Conservation (phyloP, 805 yeast species). For the Saccharomycopsis amapae region DNA sequence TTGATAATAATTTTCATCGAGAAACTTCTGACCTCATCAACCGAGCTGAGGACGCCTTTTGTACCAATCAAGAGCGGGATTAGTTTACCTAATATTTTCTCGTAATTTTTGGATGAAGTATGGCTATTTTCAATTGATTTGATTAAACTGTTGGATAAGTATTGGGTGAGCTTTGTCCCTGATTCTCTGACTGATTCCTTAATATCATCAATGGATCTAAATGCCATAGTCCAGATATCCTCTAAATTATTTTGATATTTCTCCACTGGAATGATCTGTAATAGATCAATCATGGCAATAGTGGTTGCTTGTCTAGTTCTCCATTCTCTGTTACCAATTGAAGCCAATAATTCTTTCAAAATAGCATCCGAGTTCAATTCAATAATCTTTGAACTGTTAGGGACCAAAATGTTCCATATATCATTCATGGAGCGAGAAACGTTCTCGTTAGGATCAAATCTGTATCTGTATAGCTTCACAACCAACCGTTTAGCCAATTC, state of each 20-base stretch:
- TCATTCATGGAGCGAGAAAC: slow-evolving; percentile 81
- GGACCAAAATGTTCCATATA: slow-evolving; percentile 72
- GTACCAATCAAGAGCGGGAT: slow-evolving; percentile 76
- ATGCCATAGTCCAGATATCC: slow-evolving; percentile 80
- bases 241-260: slow-evolving; percentile 47
- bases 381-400: slow-evolving; percentile 47
- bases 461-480: slow-evolving; percentile 77
- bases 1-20: slow-evolving; percentile 70
- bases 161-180: slow-evolving; percentile 61
- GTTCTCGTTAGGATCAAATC: slow-evolving; percentile 71
- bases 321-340: slow-evolving; percentile 86
- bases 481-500: slow-evolving; percentile 53
- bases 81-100: slow-evolving; percentile 38
- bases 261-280: slow-evolving; percentile 45
- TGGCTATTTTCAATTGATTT: slow-evolving; percentile 44
- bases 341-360: slow-evolving; percentile 50
- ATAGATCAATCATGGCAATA: slow-evolving; percentile 58
- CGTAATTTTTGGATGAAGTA: slow-evolving; percentile 2
- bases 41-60: slow-evolving; percentile 75
- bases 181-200: slow-evolving; percentile 87
- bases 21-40: slow-evolving; percentile 74
- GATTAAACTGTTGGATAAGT: slow-evolving; percentile 56
- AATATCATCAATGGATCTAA: slow-evolving; percentile 87
- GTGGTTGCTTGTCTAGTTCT: slow-evolving; percentile 86
- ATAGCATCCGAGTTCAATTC: slow-evolving; percentile 50